These are phyloP conservation scores for Schoenoplectus triqueter DNA, from an alignment of 202 grass and related monocot species.

Conservation along the genomic window DNA sequence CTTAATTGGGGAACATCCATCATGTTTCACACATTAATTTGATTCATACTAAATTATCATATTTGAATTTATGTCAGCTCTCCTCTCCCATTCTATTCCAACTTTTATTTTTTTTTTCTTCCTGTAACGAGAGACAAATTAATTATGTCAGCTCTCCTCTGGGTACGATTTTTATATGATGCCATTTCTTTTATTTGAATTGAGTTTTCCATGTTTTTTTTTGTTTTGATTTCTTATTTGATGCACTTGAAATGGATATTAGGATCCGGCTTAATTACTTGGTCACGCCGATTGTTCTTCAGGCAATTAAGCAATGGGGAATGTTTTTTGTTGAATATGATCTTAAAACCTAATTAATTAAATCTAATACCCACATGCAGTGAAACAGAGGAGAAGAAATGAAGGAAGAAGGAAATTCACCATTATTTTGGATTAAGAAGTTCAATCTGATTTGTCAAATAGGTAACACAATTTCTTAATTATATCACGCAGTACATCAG, in stretches of 20 bases:
- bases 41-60: not conserved
- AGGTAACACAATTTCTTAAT: not conserved
- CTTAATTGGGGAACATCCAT: not conserved
- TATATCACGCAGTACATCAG: not conserved
- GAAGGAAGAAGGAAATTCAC: not conserved
- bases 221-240: not conserved
- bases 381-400: not conserved
- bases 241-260: not conserved
- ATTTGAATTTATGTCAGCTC: not conserved
- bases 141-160: too few relatives aligned
- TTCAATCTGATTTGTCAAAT: not conserved
- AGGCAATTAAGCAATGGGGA: not conserved
- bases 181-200: slow-evolving; percentile 7
- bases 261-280: not conserved
- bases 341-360: not conserved
- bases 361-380: not conserved
- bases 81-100: slow-evolving; percentile 7
- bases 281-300: not conserved
- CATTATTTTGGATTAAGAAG: not conserved
- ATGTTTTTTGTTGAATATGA: not conserved
- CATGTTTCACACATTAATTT: not conserved
- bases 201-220: not conserved
- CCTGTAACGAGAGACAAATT: not conserved
- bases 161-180: slow-evolving; percentile 5
- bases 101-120: not conserved